Evolutionary conservation across 108 stramenopile genomes (phyloP), one percentile per base, ranked within the genome.

Genomic region (Fistulifera solaris): DNA sequence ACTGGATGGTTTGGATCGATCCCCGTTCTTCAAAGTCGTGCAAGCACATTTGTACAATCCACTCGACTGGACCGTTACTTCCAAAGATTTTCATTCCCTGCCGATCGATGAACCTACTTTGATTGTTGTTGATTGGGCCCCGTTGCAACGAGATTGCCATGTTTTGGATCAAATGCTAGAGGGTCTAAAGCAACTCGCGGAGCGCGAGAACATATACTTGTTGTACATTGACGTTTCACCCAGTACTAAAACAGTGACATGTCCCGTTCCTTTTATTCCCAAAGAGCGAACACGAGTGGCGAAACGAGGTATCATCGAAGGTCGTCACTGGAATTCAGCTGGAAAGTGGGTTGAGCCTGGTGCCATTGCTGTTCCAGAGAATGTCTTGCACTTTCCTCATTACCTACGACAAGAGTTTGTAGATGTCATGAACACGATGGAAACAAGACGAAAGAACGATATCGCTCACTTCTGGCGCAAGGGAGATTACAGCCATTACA

Each of bases 401-500:
- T 6, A 48, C 17, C 38, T 76, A 7, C 61, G 69, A 5, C 69
- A 76, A 46, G 27, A 50, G 40, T 65, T 76, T 46, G 75, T 68
- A 0, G 46, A 61, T 12, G 38, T 47, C 15, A 52, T 76, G 38
- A 38, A 28, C 17, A 63, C 57, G 24, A 26, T 42, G 17, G 21
- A 15, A 35, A 5, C 51, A 17, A 31, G 23, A 45, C 53, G 22
- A 17, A 25, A 24, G 19, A 17, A 58, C 27, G 69, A 76, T 50
- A 53, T 76, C 27, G 55, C 44, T 16, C 59, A 56, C 48, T 66
- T 70, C 58, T 66, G 61, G 62, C 63, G 62, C 40, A 39, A 48
- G 10, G 74, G 62, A 40, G 69, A 70, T 51, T 61, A 67, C 44
- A 62, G 69, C 2, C 75, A 76, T 31, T 76, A 70, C 52, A 58